Conservation (phyloP, 2,329 filamentous ascomycete genomes). For the Phaeosphaeria sp. region DNA sequence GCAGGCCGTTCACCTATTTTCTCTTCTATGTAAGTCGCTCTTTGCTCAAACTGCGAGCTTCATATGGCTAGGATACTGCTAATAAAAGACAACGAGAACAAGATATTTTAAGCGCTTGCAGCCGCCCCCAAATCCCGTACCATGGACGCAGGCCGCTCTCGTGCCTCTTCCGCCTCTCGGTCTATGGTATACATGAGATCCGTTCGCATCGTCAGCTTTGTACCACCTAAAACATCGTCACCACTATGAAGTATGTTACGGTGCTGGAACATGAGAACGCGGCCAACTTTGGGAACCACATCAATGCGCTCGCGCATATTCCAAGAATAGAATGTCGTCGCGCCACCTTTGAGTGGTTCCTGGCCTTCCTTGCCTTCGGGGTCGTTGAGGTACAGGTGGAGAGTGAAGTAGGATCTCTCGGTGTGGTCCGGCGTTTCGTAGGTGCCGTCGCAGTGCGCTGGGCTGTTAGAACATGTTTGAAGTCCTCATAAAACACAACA, state of each 20-base stretch:
- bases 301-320: constrained; percentile 46
- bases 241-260: constrained; percentile 60
- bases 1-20: constrained; percentile 71
- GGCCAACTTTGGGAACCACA: constrained; percentile 59
- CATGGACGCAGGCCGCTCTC: not conserved
- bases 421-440: constrained; percentile 65
- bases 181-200: constrained; percentile 61
- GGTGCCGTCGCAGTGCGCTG: constrained; percentile 71
- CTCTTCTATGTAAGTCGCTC: constrained; percentile 56
- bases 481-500: constrained; percentile 1
- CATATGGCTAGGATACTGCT: constrained; percentile 50
- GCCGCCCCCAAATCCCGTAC: not conserved
- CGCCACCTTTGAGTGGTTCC: constrained; percentile 57
- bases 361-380: constrained; percentile 36
- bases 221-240: constrained; percentile 60
- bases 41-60: constrained; percentile 1
- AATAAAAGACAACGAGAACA: constrained; percentile 22
- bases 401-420: constrained; percentile 60
- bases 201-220: constrained; percentile 63
- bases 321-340: constrained; percentile 59
- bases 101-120: not conserved
- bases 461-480: constrained; percentile 17
- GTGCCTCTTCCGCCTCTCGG: not conserved
- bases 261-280: constrained; percentile 65
- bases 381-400: constrained; percentile 64